Evolutionary conservation across 164 flowering plant species (phyloP).

Genomic region (Protea cynaroides): DNA sequence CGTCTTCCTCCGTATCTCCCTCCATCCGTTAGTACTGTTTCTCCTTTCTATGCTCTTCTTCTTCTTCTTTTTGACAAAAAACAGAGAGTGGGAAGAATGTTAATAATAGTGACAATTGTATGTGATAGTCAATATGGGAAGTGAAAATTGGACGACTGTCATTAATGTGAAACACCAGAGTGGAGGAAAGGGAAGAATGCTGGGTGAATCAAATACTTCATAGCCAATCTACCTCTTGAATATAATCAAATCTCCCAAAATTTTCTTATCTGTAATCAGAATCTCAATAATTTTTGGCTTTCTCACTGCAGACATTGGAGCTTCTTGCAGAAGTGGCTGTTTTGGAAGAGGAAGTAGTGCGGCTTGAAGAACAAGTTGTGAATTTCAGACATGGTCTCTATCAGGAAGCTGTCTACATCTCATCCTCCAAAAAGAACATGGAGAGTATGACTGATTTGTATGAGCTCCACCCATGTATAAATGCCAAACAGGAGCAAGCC

Average conservation of each 20-base stretch:
- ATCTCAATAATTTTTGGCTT: not conserved
- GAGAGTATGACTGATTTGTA: constrained; percentile 29
- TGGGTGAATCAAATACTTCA: not conserved
- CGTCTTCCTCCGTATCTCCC: constrained; percentile 96
- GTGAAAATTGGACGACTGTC: not conserved
- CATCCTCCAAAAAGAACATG: constrained; percentile 50
- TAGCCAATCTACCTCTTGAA: not conserved
- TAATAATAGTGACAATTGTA: too few relatives aligned
- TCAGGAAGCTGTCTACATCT: constrained; percentile 66
- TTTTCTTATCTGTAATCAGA: not conserved
- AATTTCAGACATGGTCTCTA: constrained; percentile 74
- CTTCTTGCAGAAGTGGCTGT: constrained; percentile 97
- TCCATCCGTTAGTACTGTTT: constrained; percentile 42
- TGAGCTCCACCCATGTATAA: constrained; percentile 13
- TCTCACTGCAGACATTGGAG: constrained; percentile 54
- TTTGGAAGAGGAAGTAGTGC: constrained; percentile 87
- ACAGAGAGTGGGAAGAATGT: too few relatives aligned
- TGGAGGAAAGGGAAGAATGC: not conserved
- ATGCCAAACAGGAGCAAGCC: constrained; percentile 24
- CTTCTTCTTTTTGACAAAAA: not conserved
- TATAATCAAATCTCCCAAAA: not conserved
- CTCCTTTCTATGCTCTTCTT: not conserved
- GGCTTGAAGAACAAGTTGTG: constrained; percentile 88
- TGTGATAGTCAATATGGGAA: not conserved
- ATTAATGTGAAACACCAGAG: not conserved